Percentiles rank a stretch among this genome's conserved stretches.
These are phyloP conservation scores for Xylaria sp. DNA, from an alignment of 2,329 filamentous ascomycete species.

Conservation along the genomic window DNA sequence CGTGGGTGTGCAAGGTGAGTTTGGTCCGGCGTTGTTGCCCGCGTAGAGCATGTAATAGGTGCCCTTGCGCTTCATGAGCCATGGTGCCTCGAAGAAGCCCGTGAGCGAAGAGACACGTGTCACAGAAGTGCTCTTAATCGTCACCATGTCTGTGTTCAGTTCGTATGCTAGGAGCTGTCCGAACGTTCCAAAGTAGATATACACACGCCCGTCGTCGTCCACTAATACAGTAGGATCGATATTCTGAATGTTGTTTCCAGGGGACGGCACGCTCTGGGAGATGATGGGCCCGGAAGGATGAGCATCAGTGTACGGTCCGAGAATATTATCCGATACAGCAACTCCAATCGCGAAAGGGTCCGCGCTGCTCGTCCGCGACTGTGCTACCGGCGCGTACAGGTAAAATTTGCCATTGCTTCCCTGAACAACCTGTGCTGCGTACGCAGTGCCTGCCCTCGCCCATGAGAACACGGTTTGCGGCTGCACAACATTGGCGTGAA, in stretches of 20 bases:
- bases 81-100: conserved; percentile 54
- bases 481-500: conserved; percentile 47
- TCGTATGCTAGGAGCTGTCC: conserved; percentile 50
- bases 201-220: conserved; percentile 51
- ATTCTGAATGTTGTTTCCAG: conserved; percentile 52
- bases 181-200: conserved; percentile 54
- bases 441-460: conserved; percentile 50
- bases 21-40: conserved; percentile 51
- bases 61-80: conserved; percentile 47
- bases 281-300: conserved; percentile 52
- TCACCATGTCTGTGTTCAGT: conserved; percentile 52
- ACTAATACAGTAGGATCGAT: conserved; percentile 54
- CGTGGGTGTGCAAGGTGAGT: conserved; percentile 53
- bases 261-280: conserved; percentile 49
- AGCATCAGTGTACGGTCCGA: conserved; percentile 52
- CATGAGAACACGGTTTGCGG: conserved; percentile 50
- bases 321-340: conserved; percentile 49
- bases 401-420: conserved; percentile 52
- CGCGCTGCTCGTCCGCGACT: conserved; percentile 43
- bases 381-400: conserved; percentile 51
- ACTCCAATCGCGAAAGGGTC: conserved; percentile 54
- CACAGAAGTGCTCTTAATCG: conserved; percentile 43
- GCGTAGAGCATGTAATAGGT: conserved; percentile 56
- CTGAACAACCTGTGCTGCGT: conserved; percentile 52
- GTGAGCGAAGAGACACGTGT: conserved; percentile 43